phyloP scores from a whole-genome alignment of 2,329 filamentous ascomycete genomes.

The Grosmannia clavigera region DNA sequence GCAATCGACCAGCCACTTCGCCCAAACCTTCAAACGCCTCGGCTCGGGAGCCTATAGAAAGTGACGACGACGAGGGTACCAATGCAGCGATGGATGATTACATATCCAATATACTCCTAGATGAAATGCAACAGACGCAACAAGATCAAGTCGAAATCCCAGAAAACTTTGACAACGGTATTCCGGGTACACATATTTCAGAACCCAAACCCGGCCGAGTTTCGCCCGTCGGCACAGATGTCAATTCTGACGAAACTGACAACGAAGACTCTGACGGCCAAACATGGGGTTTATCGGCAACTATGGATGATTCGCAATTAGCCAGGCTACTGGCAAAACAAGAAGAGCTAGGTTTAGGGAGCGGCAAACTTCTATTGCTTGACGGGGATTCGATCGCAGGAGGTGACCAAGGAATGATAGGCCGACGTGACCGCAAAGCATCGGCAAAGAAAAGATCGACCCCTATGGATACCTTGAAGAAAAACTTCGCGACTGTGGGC shows the following conservation, averaged over 20 bases:
- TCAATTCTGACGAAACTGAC: slow-evolving; percentile 24
- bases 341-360: slow-evolving; percentile 49
- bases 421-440: background rate
- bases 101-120: slow-evolving; percentile 50
- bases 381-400: slow-evolving; percentile 23
- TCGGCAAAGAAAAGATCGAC: background rate
- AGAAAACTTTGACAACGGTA: slow-evolving; percentile 30
- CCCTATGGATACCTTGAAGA: background rate
- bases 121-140: slow-evolving; percentile 20
- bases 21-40: background rate
- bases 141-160: slow-evolving; percentile 21
- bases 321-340: slow-evolving; percentile 49
- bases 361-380: slow-evolving; percentile 45
- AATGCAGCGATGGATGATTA: slow-evolving; percentile 57
- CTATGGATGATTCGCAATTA: slow-evolving; percentile 48
- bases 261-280: slow-evolving; percentile 12
- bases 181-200: slow-evolving; percentile 3
- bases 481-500: slow-evolving; percentile 3
- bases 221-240: slow-evolving; percentile 17
- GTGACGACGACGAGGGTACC: slow-evolving; percentile 20
- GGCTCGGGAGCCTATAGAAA: background rate
- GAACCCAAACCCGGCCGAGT: background rate
- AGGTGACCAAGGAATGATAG: background rate
- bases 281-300: slow-evolving; percentile 35
- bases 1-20: background rate